These are phyloP conservation scores for Apiospora sp. DNA, from an alignment of 2,329 filamentous ascomycete genomes.

Conservation along the genomic window DNA sequence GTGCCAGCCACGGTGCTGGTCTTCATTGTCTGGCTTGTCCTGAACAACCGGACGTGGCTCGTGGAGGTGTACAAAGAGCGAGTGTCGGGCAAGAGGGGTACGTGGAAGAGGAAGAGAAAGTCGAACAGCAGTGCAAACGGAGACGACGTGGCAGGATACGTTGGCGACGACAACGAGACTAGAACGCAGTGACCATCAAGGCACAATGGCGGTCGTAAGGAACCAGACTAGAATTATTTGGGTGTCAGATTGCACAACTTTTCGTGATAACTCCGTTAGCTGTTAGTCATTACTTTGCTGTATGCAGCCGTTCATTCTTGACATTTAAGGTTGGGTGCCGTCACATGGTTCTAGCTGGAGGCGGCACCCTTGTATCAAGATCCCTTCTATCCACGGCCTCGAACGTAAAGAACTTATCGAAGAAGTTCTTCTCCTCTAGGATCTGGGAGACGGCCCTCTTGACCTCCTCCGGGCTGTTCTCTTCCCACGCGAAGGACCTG, in stretches of 20 bases:
- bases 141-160: not conserved
- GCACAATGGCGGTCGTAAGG: not conserved
- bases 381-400: conserved; percentile 65
- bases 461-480: conserved; percentile 65
- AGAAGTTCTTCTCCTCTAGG: conserved; percentile 66
- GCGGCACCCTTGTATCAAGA: conserved; percentile 38
- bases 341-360: not conserved
- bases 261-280: too few species aligned
- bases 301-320: not conserved
- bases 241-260: too few species aligned
- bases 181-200: not conserved
- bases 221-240: not conserved
- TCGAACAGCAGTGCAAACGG: not conserved
- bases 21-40: conserved; percentile 32
- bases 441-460: conserved; percentile 63
- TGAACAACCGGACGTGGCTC: conserved; percentile 26
- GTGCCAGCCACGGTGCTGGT: conserved; percentile 46
- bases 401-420: conserved; percentile 88
- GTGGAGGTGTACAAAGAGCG: not conserved
- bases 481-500: conserved; percentile 61
- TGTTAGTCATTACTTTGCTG: too few species aligned
- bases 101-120: not conserved
- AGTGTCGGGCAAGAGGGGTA: not conserved
- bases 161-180: too few species aligned
- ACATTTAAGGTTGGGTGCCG: not conserved